phyloP scores from a whole-genome alignment of 805 yeast species.

The Saturnispora sanitii region DNA sequence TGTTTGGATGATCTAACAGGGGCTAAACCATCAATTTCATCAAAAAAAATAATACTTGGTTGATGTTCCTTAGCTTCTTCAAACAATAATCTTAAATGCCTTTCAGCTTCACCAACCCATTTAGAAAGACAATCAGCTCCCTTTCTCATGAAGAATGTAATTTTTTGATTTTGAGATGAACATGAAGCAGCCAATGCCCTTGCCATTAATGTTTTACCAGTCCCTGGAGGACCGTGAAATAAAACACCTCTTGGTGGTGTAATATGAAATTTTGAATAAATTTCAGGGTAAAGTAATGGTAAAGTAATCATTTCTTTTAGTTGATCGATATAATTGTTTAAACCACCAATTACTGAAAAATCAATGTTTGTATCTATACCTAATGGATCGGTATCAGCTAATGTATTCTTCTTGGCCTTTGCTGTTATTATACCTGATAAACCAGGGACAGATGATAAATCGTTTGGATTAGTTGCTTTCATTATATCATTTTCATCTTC shows the following conservation, averaged over 20 bases:
- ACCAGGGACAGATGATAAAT: constrained; percentile 15
- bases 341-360: constrained; percentile 78
- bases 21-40: constrained; percentile 96
- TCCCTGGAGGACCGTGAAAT: constrained; percentile 98
- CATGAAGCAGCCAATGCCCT: constrained; percentile 94
- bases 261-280: constrained; percentile 78
- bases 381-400: constrained; percentile 87
- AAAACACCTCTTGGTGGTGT: constrained; percentile 97
- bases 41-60: constrained; percentile 92
- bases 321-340: constrained; percentile 82
- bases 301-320: constrained; percentile 94
- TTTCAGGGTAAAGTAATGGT: constrained; percentile 87
- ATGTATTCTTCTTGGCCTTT: constrained; percentile 36
- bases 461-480: constrained; percentile 27
- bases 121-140: constrained; percentile 96
- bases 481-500: constrained; percentile 38
- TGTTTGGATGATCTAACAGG: constrained; percentile 97
- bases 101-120: constrained; percentile 99
- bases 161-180: constrained; percentile 72
- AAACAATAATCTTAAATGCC: constrained; percentile 80
- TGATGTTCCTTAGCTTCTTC: constrained; percentile 96
- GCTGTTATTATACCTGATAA: constrained; percentile 8
- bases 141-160: constrained; percentile 94
- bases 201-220: constrained; percentile 97
- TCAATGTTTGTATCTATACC: constrained; percentile 62